Evolutionary conservation across 2,329 filamentous ascomycete species (phyloP), one percentile per base, ranked within the genome.

Genomic region (Aspergillus sp.): DNA sequence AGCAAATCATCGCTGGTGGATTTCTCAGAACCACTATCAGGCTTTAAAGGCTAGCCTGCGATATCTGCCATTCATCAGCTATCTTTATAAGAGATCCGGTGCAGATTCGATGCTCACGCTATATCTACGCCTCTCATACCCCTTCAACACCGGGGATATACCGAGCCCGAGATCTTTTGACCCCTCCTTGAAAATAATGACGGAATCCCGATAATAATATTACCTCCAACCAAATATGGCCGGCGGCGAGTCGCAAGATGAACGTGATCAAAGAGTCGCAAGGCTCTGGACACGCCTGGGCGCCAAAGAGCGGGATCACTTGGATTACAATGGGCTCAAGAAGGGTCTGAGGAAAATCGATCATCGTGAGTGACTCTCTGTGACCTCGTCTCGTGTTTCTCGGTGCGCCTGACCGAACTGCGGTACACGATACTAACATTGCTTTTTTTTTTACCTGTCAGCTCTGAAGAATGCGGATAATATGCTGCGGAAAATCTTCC

Each of bases 381-480:
- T 65, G 64, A 65, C 56, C 62, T 51, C 46, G 34, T 69, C 62
- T 56, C 64, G 64, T 72, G 68, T 62, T 55, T 54, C 48, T 56
- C 49, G 55, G 60, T 59, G 66, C 63, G 64, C 59, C 65, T 66
- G 66, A 69, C 68, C 70, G 64, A 70, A 68, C 6, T 28, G 59
- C 62, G 55, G 57, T 15, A 2, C 34, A 61, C 54, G 54, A 57
- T 57, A 61, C 61, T 60, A 46, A 50, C 28, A 17, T 63, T 50
- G 17, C 25, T 49, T 64, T 63, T 47, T 38, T 38, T 17, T 15
- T 17, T 38, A 34, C 30, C 66, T 68, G 67, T 23, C 70, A 89
- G 87, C 89, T 66, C 80, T 99, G 73, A 96, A 97, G 82, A 95
- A 97, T 83, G 95, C 95, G 74, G 91, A 96, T 77, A 83, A 86